Evolutionary conservation across 768 basidiomycete species (phyloP), one percentile per base, ranked within the genome.

Genomic region (Panaeolus papilionaceus): DNA sequence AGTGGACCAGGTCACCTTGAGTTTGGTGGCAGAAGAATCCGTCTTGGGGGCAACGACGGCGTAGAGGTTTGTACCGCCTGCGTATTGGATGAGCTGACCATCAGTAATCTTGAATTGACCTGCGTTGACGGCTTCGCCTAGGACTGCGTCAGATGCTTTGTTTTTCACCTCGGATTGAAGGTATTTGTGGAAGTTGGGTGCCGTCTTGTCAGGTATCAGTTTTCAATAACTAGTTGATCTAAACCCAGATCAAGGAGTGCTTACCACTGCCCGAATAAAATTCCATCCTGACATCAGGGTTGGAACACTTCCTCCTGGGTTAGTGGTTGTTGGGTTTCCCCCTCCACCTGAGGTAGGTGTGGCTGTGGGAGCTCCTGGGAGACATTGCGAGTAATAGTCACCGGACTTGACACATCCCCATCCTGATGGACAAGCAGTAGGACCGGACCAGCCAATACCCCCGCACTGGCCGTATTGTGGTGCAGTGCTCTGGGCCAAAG

Each of bases 181-280:
- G 74, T 89, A 89, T 70, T 87, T 81, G 75, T 87, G 88, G 83
- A 87, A 88, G 75, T 88, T 86, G 3, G 86, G 86, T 40, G 81
- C 83, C 66, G 81, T 84, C 86, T 88, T 67, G 61, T 10, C 28
- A 4, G 4, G 18, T 9, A 37, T 42, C 37, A 14, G 37, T 45
- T 47, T 26, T 58, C 8, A 51, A 14, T 9, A 11, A 28, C 33
- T 9, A 8, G 1, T 12, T 16, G 26, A 20, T 11, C 37, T 58
- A 38, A 14, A 40, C 37, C 4, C 28, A 20, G 37, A 42, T 39
- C 4, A 10, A 9, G 33, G 66, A 33, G n/a, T 58, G 54, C 70
- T 42, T 67, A 74, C 73, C 20, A 74, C 73, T 11, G 73, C 73
- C 6, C 71, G 66, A 38, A 67, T 67, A n/a, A 67, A 67, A 38